Evolutionary conservation across 768 basidiomycete genomes (phyloP).

Genomic region (Hygrocybe coccinea): DNA sequence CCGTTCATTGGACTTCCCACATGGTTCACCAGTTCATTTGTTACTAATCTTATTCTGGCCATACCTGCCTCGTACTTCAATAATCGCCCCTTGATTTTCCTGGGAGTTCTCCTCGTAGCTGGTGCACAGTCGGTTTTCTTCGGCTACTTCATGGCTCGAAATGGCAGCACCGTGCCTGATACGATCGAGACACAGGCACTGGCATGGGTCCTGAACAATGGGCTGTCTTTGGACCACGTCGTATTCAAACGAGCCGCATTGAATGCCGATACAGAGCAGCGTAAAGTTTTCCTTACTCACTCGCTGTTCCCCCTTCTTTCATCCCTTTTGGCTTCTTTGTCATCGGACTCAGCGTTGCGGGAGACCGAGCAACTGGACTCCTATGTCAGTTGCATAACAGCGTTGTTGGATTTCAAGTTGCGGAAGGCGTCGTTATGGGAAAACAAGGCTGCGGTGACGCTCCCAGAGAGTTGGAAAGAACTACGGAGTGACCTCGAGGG

Average conservation of each 20-base stretch:
- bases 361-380: not conserved
- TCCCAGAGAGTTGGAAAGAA: not conserved
- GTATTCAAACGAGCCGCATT: not conserved
- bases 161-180: not conserved
- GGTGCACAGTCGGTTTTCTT: not conserved
- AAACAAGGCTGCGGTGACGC: not conserved
- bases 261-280: not conserved
- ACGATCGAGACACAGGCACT: not conserved
- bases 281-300: not conserved
- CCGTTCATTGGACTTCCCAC: not conserved
- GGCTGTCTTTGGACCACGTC: not conserved
- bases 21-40: not conserved
- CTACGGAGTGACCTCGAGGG: not conserved
- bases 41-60: not conserved
- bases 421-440: not conserved
- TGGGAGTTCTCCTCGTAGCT: not conserved
- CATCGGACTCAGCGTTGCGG: not conserved
- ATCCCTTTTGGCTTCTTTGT: too few relatives aligned
- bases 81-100: not conserved
- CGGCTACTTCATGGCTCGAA: not conserved
- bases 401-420: not conserved
- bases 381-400: not conserved
- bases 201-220: not conserved
- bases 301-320: not conserved
- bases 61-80: not conserved